Conservation (phyloP, 83 land plant genomes). For the Isoetes engelmannii region DNA sequence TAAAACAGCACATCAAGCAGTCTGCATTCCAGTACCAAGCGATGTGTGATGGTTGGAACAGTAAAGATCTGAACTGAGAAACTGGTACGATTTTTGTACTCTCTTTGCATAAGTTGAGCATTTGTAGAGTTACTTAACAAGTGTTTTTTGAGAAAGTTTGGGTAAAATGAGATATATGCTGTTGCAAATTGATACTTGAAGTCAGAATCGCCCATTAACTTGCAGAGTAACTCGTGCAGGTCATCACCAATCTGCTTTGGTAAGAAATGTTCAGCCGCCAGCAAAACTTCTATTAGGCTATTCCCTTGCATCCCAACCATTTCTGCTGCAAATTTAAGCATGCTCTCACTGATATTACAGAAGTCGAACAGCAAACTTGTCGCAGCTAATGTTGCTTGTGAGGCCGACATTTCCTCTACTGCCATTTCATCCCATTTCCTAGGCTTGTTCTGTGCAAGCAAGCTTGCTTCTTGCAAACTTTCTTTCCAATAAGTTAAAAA, state of each 20-base stretch:
- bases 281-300: slow-evolving; percentile 54
- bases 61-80: slow-evolving; percentile 96
- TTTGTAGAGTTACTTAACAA: slow-evolving; percentile 27
- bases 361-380: slow-evolving; percentile 74
- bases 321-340: slow-evolving; percentile 62
- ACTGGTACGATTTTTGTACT: slow-evolving; percentile 47
- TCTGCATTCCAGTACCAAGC: slow-evolving; percentile 65
- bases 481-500: slow-evolving; percentile 55
- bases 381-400: slow-evolving; percentile 40
- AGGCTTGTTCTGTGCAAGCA: slow-evolving; percentile 19
- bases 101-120: slow-evolving; percentile 16
- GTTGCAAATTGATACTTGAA: slow-evolving; percentile 81
- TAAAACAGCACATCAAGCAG: slow-evolving; percentile 59
- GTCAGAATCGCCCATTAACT: slow-evolving; percentile 75
- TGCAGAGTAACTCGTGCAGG: slow-evolving; percentile 78
- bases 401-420: slow-evolving; percentile 35
- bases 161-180: slow-evolving; percentile 56
- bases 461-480: slow-evolving; percentile 37
- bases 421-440: slow-evolving; percentile 24
- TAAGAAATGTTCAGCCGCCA: slow-evolving; percentile 65
- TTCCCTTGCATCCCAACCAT: slow-evolving; percentile 26
- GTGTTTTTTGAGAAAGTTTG: slow-evolving; percentile 40
- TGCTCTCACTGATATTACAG: slow-evolving; percentile 60
- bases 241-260: slow-evolving; percentile 33
- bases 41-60: slow-evolving; percentile 74